phyloP scores from a whole-genome alignment of 1,139 yeast genomes.

The Maudiozyma humilis region DNA sequence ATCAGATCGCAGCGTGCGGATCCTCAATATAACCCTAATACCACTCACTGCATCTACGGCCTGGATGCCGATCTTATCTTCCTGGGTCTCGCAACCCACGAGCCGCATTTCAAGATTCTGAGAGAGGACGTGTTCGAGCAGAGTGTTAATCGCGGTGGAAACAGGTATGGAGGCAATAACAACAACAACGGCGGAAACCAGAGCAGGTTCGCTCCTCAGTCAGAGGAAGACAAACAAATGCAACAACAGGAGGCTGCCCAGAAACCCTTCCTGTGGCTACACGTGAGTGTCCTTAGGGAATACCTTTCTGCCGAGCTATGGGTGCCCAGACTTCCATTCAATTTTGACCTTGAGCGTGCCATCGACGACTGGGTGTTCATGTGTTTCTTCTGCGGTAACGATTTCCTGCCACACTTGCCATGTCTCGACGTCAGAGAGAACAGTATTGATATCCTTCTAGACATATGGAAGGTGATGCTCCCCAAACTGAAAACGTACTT shows the following conservation, averaged over 20 bases:
- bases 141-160: slow-evolving; percentile 34
- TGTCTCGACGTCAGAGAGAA: slow-evolving; percentile 91
- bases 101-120: slow-evolving; percentile 87
- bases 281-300: slow-evolving; percentile 79
- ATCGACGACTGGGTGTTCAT: slow-evolving; percentile 98
- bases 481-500: slow-evolving; percentile 66
- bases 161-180: not conserved
- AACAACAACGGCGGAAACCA: slow-evolving; percentile 33
- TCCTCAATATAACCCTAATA: slow-evolving; percentile 79
- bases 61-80: slow-evolving; percentile 96
- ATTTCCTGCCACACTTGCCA: slow-evolving; percentile 94
- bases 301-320: slow-evolving; percentile 76
- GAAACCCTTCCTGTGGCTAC: slow-evolving; percentile 92
- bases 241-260: slow-evolving; percentile 51
- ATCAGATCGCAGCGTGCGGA: slow-evolving; percentile 80
- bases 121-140: slow-evolving; percentile 94
- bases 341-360: slow-evolving; percentile 86
- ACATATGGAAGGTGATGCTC: slow-evolving; percentile 71
- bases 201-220: slow-evolving; percentile 38
- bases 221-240: slow-evolving; percentile 50
- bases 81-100: slow-evolving; percentile 91
- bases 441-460: slow-evolving; percentile 74
- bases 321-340: slow-evolving; percentile 61
- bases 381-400: slow-evolving; percentile 98
- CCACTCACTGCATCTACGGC: slow-evolving; percentile 91